These are phyloP conservation scores for Plantago coronopus DNA, from an alignment of 305 asterid genomes.

Conservation along the genomic window DNA sequence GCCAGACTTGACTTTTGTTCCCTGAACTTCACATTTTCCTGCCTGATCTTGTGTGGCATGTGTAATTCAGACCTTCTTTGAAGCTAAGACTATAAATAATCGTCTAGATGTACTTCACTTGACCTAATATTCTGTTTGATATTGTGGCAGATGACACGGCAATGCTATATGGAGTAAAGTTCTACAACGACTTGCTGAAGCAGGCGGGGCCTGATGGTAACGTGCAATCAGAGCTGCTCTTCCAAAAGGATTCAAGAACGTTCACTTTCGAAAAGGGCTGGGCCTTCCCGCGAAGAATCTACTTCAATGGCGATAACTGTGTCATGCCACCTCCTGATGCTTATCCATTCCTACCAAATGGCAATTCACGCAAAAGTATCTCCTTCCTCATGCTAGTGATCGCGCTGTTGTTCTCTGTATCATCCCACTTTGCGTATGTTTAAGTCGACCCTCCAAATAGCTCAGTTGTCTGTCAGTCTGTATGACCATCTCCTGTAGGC, in stretches of 20 bases:
- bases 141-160: slow-evolving; percentile 32
- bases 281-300: too few relatives aligned
- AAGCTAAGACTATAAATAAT: too few relatives aligned
- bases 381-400: slow-evolving; percentile 31
- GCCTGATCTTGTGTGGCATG: too few relatives aligned
- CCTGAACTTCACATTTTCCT: too few relatives aligned
- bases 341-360: slow-evolving; percentile 61
- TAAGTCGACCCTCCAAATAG: slow-evolving; percentile 15
- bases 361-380: slow-evolving; percentile 27
- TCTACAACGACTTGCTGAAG: slow-evolving; percentile 61
- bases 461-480: background rate
- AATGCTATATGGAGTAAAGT: too few relatives aligned
- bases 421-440: slow-evolving; percentile 30
- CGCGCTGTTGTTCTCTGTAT: slow-evolving; percentile 31
- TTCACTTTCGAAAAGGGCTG: too few relatives aligned
- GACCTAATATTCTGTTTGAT: slow-evolving; percentile 31
- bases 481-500: too few relatives aligned
- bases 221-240: slow-evolving; percentile 73
- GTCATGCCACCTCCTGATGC: slow-evolving; percentile 80
- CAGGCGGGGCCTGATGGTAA: slow-evolving; percentile 72
- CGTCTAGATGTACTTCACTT: too few relatives aligned
- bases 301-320: too few relatives aligned
- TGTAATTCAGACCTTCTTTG: too few relatives aligned
- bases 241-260: slow-evolving; percentile 55
- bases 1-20: too few relatives aligned